Evolutionary conservation across 2,329 filamentous ascomycete genomes (phyloP), one percentile per base, ranked within the genome.

Genomic region (Cordyceps pruinosa): DNA sequence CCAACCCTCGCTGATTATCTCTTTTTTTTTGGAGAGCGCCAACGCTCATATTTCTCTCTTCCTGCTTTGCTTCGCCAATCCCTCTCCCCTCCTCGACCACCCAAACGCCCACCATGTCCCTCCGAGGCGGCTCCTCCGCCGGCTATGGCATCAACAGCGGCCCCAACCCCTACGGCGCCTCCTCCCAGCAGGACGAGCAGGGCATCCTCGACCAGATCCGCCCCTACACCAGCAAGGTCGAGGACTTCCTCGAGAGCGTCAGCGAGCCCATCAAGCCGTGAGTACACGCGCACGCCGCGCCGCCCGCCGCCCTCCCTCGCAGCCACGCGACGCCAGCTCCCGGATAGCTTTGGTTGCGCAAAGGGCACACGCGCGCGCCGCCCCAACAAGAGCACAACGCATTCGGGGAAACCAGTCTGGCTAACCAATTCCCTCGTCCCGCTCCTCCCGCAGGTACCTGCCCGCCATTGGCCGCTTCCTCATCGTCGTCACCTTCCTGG

Each of bases 401-500:
- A 41, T 13, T 4, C 37, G 13, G 19, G 35, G 9, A 23, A 9
- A 9, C 7, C 26, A 25, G 35, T 34, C 3, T 25, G 10, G 61
- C 64, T 67, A 61, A 60, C 59, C 35, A 51, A 46, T 50, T 42
- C 37, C 51, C 21, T 42, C 21, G 19, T 32, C 26, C 13, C 26
- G 12, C 15, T 58, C 52, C 46, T 32, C 46, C 19, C 51, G 68
- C 70, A 96, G 92, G 62, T 95, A 96, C 71, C 82, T 99, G 45
- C 94, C 94, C 59, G 90, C 90, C 63, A 93, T 99, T 77, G 94
- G 94, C 64, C 90, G 94, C 64, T 97, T 97, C 75, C 76, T 99
- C 65, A 99, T 99, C 66, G 94, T 99, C 57, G 94, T 97, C 55
- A 99, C 94, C 61, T 99, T 99, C 77, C 81, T 99, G 66, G 94